A percentile compares a stretch with the other conserved stretches of the same genome.
Conservation (phyloP, 805 yeast species). For the Wickerhamomyces hampshirensis region DNA sequence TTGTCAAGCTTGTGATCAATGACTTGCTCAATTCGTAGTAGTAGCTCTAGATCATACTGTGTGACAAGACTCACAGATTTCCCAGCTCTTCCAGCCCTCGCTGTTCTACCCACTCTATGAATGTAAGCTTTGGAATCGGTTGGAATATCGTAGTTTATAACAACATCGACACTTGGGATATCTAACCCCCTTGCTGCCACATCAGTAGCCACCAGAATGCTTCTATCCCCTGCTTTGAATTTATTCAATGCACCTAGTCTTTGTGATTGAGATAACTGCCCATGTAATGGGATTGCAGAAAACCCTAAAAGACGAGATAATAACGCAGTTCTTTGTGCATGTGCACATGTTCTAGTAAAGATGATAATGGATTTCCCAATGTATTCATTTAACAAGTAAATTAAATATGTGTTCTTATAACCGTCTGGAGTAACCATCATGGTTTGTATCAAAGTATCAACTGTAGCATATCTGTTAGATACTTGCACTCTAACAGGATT, state of each 20-base stretch:
- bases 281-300: constrained; percentile 89
- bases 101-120: constrained; percentile 93
- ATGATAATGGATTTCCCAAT: constrained; percentile 83
- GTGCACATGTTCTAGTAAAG: constrained; percentile 92
- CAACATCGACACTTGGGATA: constrained; percentile 76
- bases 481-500: constrained; percentile 92
- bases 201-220: constrained; percentile 75
- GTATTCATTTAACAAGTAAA: constrained; percentile 77
- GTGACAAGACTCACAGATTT: constrained; percentile 85
- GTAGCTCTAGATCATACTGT: constrained; percentile 89
- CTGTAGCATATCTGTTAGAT: constrained; percentile 84
- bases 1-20: constrained; percentile 80
- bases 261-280: constrained; percentile 82
- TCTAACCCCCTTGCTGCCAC: constrained; percentile 89
- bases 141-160: constrained; percentile 74
- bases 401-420: constrained; percentile 80
- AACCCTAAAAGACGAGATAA: constrained; percentile 79
- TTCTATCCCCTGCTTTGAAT: constrained; percentile 67
- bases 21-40: constrained; percentile 83
- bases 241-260: constrained; percentile 77
- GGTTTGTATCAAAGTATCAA: constrained; percentile 85
- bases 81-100: constrained; percentile 89
- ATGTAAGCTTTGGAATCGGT: constrained; percentile 81
- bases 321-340: constrained; percentile 85
- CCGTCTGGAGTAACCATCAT: constrained; percentile 91